phyloP scores from a whole-genome alignment of 176 grass and related monocot species.

The Juncus inflexus region DNA sequence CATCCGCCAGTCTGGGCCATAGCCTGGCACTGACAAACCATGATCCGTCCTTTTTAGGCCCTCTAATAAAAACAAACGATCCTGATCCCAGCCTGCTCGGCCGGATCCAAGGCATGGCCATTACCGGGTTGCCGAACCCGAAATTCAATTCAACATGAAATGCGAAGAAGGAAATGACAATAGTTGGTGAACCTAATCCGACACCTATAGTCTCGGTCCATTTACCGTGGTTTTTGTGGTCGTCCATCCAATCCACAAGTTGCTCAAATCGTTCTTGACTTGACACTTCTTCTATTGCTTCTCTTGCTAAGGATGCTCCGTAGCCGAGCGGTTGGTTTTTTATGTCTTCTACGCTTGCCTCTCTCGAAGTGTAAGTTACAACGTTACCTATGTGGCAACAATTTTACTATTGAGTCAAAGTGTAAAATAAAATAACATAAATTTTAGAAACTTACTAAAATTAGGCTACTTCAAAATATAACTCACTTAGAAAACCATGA shows the following conservation, averaged over 20 bases:
- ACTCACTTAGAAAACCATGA: no score
- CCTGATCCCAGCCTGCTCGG: conserved; percentile 39
- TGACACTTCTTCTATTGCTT: conserved; percentile 40
- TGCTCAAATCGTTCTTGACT: conserved; percentile 48
- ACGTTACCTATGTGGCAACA: conserved; percentile 44
- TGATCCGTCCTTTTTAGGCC: conserved; percentile 50
- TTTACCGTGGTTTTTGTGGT: conserved; percentile 41
- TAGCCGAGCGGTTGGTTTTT: conserved; percentile 18
- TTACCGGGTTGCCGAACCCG: conserved; percentile 40
- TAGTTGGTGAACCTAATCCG: conserved; percentile 43
- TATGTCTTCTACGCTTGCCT: conserved; percentile 25
- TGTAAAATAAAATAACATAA: no score
- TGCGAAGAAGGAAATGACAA: conserved; percentile 45
- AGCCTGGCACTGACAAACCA: conserved; percentile 43
- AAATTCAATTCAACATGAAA: conserved; percentile 51
- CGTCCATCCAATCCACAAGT: conserved; percentile 83
- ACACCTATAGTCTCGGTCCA: conserved; percentile 60
- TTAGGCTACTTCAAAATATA: no score
- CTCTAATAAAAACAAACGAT: conserved; percentile 32
- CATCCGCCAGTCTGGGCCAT: conserved; percentile 51
- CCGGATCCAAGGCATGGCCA: conserved; percentile 48
- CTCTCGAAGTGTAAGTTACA: conserved; percentile 44
- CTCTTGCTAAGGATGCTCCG: conserved; percentile 30
- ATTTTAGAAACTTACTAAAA: no score
- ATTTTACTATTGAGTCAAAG: no score